Percentiles rank a stretch among this genome's conserved stretches.
Evolutionary conservation across 495 filamentous ascomycete genomes (phyloP).

Genomic region (Talaromyces adpressus): DNA sequence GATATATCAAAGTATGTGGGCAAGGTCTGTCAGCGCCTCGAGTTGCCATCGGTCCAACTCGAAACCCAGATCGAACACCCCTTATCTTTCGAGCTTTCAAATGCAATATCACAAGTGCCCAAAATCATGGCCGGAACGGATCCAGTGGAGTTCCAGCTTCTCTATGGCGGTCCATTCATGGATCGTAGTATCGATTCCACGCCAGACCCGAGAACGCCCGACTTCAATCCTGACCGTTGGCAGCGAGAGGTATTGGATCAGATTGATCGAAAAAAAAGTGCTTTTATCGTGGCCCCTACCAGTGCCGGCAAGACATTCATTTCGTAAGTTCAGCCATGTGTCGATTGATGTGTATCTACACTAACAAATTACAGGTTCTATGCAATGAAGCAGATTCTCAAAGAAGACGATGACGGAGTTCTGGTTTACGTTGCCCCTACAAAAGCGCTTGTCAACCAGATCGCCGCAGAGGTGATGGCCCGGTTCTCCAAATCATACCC

Average conservation of each 20-base stretch:
- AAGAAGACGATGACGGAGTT: conserved; percentile 57
- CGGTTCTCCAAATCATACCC: conserved; percentile 59
- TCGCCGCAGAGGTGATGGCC: conserved; percentile 65
- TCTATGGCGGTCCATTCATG: conserved; percentile 63
- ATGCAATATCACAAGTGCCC: conserved; percentile 7
- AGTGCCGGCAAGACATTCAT: conserved; percentile 62
- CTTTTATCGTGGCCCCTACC: conserved; percentile 72
- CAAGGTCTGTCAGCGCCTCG: conserved; percentile 18
- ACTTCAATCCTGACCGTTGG: conserved; percentile 70
- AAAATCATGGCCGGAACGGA: conserved; percentile 19
- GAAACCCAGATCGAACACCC: not conserved
- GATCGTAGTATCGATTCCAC: conserved; percentile 63
- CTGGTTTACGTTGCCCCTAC: conserved; percentile 76
- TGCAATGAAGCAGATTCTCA: conserved; percentile 68
- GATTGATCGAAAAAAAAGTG: conserved; percentile 58
- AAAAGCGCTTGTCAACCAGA: conserved; percentile 78
- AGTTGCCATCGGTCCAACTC: conserved; percentile 14
- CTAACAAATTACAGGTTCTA: conserved; percentile 45
- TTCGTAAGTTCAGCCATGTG: conserved; percentile 18
- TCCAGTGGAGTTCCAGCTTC: conserved; percentile 52
- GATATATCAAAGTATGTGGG: conserved; percentile 16
- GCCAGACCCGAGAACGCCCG: conserved; percentile 54
- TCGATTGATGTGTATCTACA: not conserved
- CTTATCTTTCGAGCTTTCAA: conserved; percentile 30
- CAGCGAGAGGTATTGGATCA: conserved; percentile 67